These are phyloP conservation scores for Xylariaceae sp. DNA, from an alignment of 2,329 filamentous ascomycete species.

Conservation along the genomic window DNA sequence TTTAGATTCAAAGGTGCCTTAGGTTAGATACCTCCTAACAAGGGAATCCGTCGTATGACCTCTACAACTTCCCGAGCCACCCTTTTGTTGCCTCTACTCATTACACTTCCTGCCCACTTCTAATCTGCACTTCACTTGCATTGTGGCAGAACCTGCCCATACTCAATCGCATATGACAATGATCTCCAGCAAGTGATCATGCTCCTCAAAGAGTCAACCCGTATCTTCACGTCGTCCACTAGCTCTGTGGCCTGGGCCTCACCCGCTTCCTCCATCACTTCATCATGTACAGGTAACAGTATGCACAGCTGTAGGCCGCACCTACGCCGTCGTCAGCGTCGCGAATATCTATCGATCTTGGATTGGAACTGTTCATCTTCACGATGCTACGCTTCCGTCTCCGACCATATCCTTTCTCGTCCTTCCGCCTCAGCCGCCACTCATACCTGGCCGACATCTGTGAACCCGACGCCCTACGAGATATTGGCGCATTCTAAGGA, in stretches of 20 bases:
- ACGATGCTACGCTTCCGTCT: constrained; percentile 28
- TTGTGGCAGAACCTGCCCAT: not conserved
- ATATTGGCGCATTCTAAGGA: constrained; percentile 60
- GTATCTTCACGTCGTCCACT: constrained; percentile 27
- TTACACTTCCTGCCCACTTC: not conserved
- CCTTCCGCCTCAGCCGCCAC: constrained; percentile 19
- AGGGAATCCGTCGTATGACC: no score
- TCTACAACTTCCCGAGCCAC: not conserved
- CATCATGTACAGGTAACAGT: constrained; percentile 21
- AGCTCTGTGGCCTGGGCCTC: constrained; percentile 17
- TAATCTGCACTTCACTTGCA: not conserved
- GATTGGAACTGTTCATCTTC: not conserved
- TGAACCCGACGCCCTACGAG: constrained; percentile 77
- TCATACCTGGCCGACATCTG: constrained; percentile 42
- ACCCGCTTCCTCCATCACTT: constrained; percentile 25
- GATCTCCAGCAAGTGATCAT: constrained; percentile 23
- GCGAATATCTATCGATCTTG: not conserved
- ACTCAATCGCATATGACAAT: constrained; percentile 10
- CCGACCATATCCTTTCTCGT: constrained; percentile 15
- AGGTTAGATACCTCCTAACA: no score
- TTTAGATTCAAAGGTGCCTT: no score
- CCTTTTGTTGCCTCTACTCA: not conserved
- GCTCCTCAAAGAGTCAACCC: constrained; percentile 29
- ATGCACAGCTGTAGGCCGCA: constrained; percentile 12
- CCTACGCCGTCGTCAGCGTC: constrained; percentile 6